Evolutionary conservation across 805 yeast species (phyloP).

Genomic region (Scheffersomyces stipitis): DNA sequence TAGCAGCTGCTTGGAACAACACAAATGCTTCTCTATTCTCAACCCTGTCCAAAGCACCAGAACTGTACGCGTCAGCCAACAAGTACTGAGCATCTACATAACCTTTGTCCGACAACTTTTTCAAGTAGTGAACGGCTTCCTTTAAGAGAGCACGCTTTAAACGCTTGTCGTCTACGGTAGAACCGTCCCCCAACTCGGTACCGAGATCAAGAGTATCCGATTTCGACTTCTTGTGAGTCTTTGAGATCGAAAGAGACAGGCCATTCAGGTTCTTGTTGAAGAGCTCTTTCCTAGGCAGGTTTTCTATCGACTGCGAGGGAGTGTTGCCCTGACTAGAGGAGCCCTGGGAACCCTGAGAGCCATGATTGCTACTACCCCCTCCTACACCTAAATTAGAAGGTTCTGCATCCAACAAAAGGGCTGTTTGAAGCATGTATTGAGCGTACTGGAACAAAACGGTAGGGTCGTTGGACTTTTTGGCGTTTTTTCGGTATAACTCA

Average conservation of each 20-base stretch:
- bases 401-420: conserved; percentile 55
- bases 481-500: conserved; percentile 83
- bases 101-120: conserved; percentile 73
- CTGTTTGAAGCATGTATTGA: conserved; percentile 84
- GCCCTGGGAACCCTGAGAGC: conserved; percentile 1
- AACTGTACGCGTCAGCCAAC: conserved; percentile 83
- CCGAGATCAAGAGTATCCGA: conserved; percentile 21
- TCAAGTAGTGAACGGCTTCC: conserved; percentile 73
- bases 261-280: not conserved
- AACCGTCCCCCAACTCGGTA: conserved; percentile 14
- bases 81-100: conserved; percentile 89
- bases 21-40: conserved; percentile 75
- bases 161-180: conserved; percentile 14
- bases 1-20: conserved; percentile 86
- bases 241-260: conserved; percentile 6
- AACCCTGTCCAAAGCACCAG: conserved; percentile 79
- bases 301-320: conserved; percentile 15
- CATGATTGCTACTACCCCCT: not conserved
- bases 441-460: conserved; percentile 87
- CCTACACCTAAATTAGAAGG: conserved; percentile 1
- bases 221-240: conserved; percentile 20
- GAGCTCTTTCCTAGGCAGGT: conserved; percentile 16
- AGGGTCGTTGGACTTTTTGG: conserved; percentile 82
- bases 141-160: conserved; percentile 60
- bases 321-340: conserved; percentile 2